These are phyloP conservation scores for Juncus inflexus DNA, from an alignment of 176 grass and related monocot genomes.

Conservation along the genomic window DNA sequence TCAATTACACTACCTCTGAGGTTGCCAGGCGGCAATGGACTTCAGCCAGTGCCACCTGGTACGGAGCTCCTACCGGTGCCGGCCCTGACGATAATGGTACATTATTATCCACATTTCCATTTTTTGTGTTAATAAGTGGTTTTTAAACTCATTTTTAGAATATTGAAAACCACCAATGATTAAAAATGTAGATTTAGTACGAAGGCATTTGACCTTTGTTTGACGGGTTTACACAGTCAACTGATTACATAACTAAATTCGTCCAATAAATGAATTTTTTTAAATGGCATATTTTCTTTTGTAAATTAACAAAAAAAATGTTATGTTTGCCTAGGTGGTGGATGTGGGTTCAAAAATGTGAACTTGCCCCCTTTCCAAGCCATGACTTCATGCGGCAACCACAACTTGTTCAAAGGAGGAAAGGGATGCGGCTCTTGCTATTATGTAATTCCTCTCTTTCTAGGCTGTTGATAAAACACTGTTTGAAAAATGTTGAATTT, in stretches of 20 bases:
- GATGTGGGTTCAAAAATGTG: constrained; percentile 76
- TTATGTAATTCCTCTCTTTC: constrained; percentile 33
- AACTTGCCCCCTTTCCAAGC: constrained; percentile 61
- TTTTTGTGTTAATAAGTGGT: not conserved
- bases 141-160: not conserved
- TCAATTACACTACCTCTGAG: constrained; percentile 36
- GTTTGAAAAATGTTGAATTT: no score
- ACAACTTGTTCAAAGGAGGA: constrained; percentile 70
- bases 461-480: no score
- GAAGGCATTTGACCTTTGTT: not conserved
- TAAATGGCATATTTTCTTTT: no score
- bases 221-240: not conserved
- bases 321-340: constrained; percentile 46
- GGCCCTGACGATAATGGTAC: constrained; percentile 77
- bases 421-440: constrained; percentile 89
- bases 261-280: not conserved
- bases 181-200: not conserved
- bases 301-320: no score
- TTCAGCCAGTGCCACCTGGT: constrained; percentile 72
- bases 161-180: not conserved
- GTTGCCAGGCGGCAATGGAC: constrained; percentile 41
- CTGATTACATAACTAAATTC: not conserved
- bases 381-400: constrained; percentile 82
- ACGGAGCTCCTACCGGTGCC: constrained; percentile 68
- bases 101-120: not conserved